Evolutionary conservation across 345 rosid genomes (phyloP).

Genomic region (Eucalyptus sp.): DNA sequence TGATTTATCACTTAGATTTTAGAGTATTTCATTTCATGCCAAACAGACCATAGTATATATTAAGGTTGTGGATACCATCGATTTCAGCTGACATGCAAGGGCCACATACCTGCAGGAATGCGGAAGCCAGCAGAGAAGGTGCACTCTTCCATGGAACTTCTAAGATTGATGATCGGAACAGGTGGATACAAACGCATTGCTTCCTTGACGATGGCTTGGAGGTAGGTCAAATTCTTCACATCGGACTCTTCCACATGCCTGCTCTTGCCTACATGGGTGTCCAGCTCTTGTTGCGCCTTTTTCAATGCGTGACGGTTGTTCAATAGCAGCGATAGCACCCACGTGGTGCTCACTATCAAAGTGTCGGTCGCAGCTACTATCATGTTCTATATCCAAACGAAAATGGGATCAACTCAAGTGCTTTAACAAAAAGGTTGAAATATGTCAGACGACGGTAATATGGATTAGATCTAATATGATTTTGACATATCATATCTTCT

Average conservation of each 20-base stretch:
- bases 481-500: not conserved
- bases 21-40: not conserved
- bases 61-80: not conserved
- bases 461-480: not conserved
- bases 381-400: slow-evolving; percentile 1
- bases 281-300: slow-evolving; percentile 16
- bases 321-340: slow-evolving; percentile 21
- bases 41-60: not conserved
- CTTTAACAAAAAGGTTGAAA: not conserved
- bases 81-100: not conserved
- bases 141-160: slow-evolving; percentile 12
- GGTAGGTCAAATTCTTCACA: slow-evolving; percentile 1
- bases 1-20: not conserved
- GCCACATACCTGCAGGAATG: slow-evolving; percentile 1
- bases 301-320: slow-evolving; percentile 7
- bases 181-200: slow-evolving; percentile 10
- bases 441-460: not conserved
- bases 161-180: not conserved
- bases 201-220: slow-evolving; percentile 18
- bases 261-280: slow-evolving; percentile 8
- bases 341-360: slow-evolving; percentile 4
- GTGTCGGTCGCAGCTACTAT: slow-evolving; percentile 19
- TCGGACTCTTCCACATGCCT: slow-evolving; percentile 15
- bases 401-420: not conserved
- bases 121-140: slow-evolving; percentile 1